These are phyloP conservation scores for Apiotrichum siamense DNA, from an alignment of 1,284 basidiomycete species.

Conservation along the genomic window DNA sequence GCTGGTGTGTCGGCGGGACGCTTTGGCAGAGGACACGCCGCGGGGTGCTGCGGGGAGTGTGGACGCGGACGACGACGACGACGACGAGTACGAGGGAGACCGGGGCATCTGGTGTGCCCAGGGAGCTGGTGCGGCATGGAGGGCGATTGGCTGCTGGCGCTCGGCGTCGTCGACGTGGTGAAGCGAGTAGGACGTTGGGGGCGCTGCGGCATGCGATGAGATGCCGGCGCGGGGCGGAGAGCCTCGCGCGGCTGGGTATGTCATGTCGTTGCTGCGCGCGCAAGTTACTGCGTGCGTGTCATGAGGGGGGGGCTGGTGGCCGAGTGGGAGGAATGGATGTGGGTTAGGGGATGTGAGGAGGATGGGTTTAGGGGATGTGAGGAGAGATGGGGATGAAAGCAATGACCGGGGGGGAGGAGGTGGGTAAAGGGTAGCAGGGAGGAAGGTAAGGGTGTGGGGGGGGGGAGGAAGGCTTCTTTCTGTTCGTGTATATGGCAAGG, in stretches of 20 bases:
- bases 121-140: not conserved
- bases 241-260: conserved; percentile 19
- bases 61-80: too few relatives aligned
- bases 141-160: too few relatives aligned
- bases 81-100: too few relatives aligned
- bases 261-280: conserved; percentile 10
- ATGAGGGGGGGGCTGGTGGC: conserved; percentile 2
- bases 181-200: too few relatives aligned
- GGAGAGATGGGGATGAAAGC: not conserved
- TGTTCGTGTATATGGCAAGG: too few relatives aligned
- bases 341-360: not conserved
- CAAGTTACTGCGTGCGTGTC: conserved; percentile 10
- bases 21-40: too few relatives aligned
- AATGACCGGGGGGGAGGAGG: not conserved
- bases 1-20: too few relatives aligned
- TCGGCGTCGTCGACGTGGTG: not conserved
- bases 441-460: too few relatives aligned
- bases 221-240: conserved; percentile 17
- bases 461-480: too few relatives aligned
- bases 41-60: too few relatives aligned
- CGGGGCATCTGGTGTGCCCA: too few relatives aligned
- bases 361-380: not conserved
- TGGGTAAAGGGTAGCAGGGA: too few relatives aligned
- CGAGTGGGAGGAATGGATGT: not conserved
- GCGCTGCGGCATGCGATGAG: conserved; percentile 1